Evolutionary conservation across 2,329 filamentous ascomycete species (phyloP).

Genomic region (Penicillium palitans): DNA sequence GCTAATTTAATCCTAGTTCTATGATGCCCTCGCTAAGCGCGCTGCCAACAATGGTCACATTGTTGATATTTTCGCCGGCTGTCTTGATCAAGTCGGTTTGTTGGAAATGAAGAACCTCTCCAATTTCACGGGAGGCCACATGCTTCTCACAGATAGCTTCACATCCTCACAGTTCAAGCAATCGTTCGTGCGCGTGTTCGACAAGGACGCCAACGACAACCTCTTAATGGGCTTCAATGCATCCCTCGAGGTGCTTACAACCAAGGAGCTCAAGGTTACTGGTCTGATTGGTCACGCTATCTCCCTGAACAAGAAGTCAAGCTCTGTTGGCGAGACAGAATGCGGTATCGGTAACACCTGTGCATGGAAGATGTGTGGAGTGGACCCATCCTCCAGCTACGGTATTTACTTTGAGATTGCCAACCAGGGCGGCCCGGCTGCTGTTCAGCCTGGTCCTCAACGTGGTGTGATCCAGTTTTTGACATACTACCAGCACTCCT

Average conservation of each 20-base stretch:
- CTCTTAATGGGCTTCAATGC: conserved; percentile 98
- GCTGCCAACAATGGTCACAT: conserved; percentile 96
- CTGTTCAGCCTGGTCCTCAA: conserved; percentile 82
- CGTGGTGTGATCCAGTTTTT: conserved; percentile 98
- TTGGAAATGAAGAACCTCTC: conserved; percentile 97
- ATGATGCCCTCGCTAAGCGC: conserved; percentile 89
- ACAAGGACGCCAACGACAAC: conserved; percentile 93
- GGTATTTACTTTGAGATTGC: conserved; percentile 98
- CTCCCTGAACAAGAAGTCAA: conserved; percentile 96
- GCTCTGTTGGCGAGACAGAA: conserved; percentile 94
- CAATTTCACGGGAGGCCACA: conserved; percentile 95
- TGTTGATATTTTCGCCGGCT: conserved; percentile 96
- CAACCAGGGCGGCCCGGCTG: conserved; percentile 80
- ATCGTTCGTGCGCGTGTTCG: conserved; percentile 94
- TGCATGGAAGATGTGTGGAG: conserved; percentile 99
- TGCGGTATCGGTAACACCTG: conserved; percentile 98
- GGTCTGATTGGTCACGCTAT: conserved; percentile 95
- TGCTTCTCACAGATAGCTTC: conserved; percentile 97
- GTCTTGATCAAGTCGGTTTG: conserved; percentile 93
- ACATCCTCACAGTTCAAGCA: conserved; percentile 99
- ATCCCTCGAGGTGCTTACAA: conserved; percentile 90
- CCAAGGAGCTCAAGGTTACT: conserved; percentile 97
- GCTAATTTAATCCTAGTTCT: conserved; percentile 64
- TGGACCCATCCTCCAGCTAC: conserved; percentile 90
- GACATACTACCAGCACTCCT: conserved; percentile 97